A percentile compares a stretch with the other conserved stretches of the same genome.
Conservation (phyloP, 2,329 filamentous ascomycete genomes). For the Trichoderma sp. region DNA sequence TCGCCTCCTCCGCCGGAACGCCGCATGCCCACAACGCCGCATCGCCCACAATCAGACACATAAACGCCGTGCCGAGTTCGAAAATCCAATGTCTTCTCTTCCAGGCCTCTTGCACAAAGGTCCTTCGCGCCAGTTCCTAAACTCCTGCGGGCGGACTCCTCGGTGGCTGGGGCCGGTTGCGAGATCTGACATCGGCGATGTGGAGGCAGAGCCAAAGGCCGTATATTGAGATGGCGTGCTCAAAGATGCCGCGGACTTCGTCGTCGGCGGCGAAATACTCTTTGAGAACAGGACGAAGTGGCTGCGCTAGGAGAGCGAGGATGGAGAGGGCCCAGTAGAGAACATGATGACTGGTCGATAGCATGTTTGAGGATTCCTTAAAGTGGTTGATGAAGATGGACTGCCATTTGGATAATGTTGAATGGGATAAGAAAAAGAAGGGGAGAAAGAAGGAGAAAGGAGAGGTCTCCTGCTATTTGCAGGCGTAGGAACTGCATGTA, state of each 20-base stretch:
- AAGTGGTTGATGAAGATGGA: not conserved
- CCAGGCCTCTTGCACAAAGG: not conserved
- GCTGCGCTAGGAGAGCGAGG: not conserved
- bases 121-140: not conserved
- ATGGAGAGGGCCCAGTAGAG: not conserved
- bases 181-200: not conserved
- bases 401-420: not conserved
- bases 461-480: too few species aligned
- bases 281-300: not conserved
- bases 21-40: not conserved
- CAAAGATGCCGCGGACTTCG: not conserved
- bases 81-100: not conserved
- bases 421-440: not conserved
- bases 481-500: too few species aligned
- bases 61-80: not conserved
- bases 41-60: conserved; percentile 17
- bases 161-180: not conserved
- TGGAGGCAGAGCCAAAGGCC: not conserved
- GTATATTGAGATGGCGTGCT: not conserved
- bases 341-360: not conserved
- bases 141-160: not conserved
- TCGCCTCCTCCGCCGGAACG: not conserved
- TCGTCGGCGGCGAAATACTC: not conserved
- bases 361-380: not conserved
- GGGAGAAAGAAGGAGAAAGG: too few species aligned